Base-by-base conservation (phyloP, 352 stramenopile species). In the Pythium scleroteichum region DNA sequence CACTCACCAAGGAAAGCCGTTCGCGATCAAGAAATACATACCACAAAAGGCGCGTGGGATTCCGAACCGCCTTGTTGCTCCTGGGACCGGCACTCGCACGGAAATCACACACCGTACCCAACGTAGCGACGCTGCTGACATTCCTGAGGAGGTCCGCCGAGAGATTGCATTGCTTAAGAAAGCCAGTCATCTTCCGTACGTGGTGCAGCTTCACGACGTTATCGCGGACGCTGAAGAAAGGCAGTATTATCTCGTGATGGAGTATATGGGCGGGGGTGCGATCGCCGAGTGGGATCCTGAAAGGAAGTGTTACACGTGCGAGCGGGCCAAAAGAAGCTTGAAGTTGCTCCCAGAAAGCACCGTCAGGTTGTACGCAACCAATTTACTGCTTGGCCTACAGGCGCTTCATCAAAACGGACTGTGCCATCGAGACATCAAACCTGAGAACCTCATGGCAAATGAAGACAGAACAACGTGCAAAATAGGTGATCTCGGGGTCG, bases 371-470 rank as follows among this genome's bases (percentile, higher is more conserved):
- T 90, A 88, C 66, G 69, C 82, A 46, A 86, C 73, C 0, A 75
- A 86, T 46, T 60, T 88, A 9, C 68, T 88, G 26, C 53, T 92
- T 2, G 87, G 84, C 6, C 71, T 95, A 23, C 78, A 92, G 41
- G 85, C 85, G 8, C 63, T 95, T 2, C 87, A 96, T 52, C 60
- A 74, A 19, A 87, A 91, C 47, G 74, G 85, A 3, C 55, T 95
- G 3, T 87, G 83, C 14, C 87, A 96, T 51, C 84, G 87, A 19
- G 87, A 96, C 56, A 93, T 96, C 63, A 96, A 96, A 52, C 83
- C 83, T 2, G 83, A 90, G 50, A 93, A 93, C 40, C 66, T 93
- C 42, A 85, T 93, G 73, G 76, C 79, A 1, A 69, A 81, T 48
- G 77, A 90, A 16, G 59, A 79, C 22, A 64, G 71, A 10, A 76